Percentiles rank a stretch among this genome's conserved stretches.
Conservation (phyloP, 2,329 filamentous ascomycete genomes). For the Huntiella decipiens region DNA sequence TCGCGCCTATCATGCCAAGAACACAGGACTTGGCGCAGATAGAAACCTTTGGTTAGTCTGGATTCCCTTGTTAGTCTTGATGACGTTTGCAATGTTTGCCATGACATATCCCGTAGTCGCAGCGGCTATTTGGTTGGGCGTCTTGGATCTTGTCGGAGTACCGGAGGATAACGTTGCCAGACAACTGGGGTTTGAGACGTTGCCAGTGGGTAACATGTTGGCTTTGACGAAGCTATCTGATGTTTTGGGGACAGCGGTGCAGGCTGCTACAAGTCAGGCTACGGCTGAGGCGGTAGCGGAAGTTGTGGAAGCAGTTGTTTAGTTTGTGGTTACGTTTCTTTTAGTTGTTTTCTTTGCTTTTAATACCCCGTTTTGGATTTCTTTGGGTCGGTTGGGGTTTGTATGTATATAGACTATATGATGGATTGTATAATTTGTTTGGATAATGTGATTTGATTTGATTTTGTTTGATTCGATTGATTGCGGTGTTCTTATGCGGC, state of each 20-base stretch:
- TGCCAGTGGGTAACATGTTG: conserved; percentile 10
- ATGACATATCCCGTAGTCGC: conserved; percentile 21
- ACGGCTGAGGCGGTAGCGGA: conserved; percentile 2
- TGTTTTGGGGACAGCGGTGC: conserved; percentile 9
- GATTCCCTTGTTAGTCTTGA: conserved; percentile 26
- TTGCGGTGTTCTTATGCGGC: too few species aligned
- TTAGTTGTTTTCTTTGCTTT: too few species aligned
- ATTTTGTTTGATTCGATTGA: too few species aligned
- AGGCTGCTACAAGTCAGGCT: conserved; percentile 6
- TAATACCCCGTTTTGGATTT: too few species aligned
- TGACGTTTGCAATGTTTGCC: conserved; percentile 23
- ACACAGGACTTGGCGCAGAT: conserved; percentile 44
- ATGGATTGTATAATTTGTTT: too few species aligned
- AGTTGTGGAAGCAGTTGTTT: not conserved
- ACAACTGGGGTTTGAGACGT: conserved; percentile 7
- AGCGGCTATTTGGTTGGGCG: conserved; percentile 13
- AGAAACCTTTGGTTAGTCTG: conserved; percentile 50
- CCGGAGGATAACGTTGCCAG: conserved; percentile 10
- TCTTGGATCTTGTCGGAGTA: conserved; percentile 11
- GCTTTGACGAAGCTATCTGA: conserved; percentile 8
- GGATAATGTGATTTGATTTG: too few species aligned
- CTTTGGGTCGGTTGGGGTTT: too few species aligned
- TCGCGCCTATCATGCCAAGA: conserved; percentile 39
- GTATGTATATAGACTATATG: too few species aligned
- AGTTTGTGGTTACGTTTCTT: not conserved